A percentile compares a stretch with the other conserved stretches of the same genome.
Evolutionary conservation across 1,284 basidiomycete genomes (phyloP).

Genomic region (Moniliophthora roreri): DNA sequence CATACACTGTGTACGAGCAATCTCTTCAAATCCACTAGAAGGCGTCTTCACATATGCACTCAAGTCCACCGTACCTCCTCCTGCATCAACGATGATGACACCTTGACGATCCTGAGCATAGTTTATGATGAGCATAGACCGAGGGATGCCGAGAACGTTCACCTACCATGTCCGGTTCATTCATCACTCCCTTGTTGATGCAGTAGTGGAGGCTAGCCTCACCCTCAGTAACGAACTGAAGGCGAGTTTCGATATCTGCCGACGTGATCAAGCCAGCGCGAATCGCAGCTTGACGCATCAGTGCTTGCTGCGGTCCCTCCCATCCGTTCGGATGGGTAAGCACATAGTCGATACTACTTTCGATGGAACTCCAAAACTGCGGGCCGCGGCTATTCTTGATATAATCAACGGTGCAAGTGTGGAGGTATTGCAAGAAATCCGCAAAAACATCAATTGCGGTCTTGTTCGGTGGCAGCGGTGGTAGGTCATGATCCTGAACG

Average conservation of each 20-base stretch:
- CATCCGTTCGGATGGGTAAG: slow-evolving; percentile 29
- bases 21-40: slow-evolving; percentile 33
- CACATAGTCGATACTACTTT: slow-evolving; percentile 22
- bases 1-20: slow-evolving; percentile 40
- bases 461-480: slow-evolving; percentile 8
- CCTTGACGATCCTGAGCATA: slow-evolving; percentile 28
- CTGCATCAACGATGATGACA: slow-evolving; percentile 49
- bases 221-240: slow-evolving; percentile 50
- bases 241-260: slow-evolving; percentile 27
- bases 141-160: neutral
- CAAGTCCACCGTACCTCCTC: slow-evolving; percentile 46
- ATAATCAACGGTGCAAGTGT: slow-evolving; percentile 39
- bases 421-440: slow-evolving; percentile 33
- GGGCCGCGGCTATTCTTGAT: slow-evolving; percentile 9
- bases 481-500: neutral
- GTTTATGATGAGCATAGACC: neutral
- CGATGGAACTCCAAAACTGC: slow-evolving; percentile 13
- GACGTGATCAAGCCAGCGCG: slow-evolving; percentile 21
- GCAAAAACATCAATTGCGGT: slow-evolving; percentile 6
- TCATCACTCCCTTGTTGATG: slow-evolving; percentile 35
- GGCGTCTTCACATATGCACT: slow-evolving; percentile 14
- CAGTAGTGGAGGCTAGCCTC: slow-evolving; percentile 51
- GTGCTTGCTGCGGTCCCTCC: slow-evolving; percentile 28
- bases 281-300: slow-evolving; percentile 27
- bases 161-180: slow-evolving; percentile 37